Conservation (phyloP, 768 basidiomycete genomes). For the Russula olivacea region DNA sequence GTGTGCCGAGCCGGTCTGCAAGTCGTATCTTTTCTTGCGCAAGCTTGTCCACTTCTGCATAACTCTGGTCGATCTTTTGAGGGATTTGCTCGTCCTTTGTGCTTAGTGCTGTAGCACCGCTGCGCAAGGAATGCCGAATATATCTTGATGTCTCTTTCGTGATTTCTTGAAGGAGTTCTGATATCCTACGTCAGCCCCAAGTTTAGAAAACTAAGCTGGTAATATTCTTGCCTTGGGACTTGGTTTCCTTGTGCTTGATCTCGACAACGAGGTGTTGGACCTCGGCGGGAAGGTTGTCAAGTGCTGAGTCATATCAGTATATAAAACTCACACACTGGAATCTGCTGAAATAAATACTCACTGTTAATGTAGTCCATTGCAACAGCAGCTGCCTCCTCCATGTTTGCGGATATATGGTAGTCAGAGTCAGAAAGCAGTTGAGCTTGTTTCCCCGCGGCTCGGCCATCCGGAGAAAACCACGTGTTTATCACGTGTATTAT, state of each 20-base stretch:
- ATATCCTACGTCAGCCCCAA: not conserved
- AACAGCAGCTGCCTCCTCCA: constrained; percentile 46
- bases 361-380: constrained; percentile 47
- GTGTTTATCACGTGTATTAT: no score
- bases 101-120: constrained; percentile 22
- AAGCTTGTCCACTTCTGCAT: constrained; percentile 32
- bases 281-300: constrained; percentile 47
- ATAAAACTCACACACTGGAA: not conserved
- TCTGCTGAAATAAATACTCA: constrained; percentile 28
- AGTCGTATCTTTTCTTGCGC: constrained; percentile 41
- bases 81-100: constrained; percentile 37
- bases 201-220: no score
- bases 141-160: constrained; percentile 40
- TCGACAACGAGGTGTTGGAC: constrained; percentile 45
- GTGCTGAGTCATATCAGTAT: constrained; percentile 31
- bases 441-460: no score
- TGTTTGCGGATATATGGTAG: constrained; percentile 4
- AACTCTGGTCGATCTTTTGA: constrained; percentile 32
- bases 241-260: constrained; percentile 41
- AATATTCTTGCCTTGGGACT: constrained; percentile 36
- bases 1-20: constrained; percentile 40
- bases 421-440: not conserved
- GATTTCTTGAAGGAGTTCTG: constrained; percentile 43
- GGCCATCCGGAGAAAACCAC: no score
- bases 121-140: constrained; percentile 40